Conservation (phyloP, 2,329 filamentous ascomycete genomes). For the Beauveria medogensis region DNA sequence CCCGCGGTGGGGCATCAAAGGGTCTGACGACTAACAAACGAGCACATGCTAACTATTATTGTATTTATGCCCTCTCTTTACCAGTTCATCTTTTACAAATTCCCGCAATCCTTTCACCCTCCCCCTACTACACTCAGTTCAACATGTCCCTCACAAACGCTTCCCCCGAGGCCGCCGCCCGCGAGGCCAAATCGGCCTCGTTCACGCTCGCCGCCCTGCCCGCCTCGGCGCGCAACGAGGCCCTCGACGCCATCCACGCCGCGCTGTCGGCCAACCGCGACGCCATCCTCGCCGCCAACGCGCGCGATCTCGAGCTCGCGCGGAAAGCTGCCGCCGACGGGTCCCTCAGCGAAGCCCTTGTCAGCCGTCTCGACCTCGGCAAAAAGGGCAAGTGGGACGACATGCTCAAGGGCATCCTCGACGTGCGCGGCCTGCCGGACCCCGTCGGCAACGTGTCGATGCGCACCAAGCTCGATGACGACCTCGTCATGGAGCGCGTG, state of each 20-base stretch:
- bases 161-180: slow-evolving; percentile 68
- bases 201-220: slow-evolving; percentile 75
- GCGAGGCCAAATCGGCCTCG: slow-evolving; percentile 71
- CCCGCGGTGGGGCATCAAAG: slow-evolving; percentile 6
- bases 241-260: slow-evolving; percentile 72
- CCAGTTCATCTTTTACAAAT: neutral
- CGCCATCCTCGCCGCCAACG: slow-evolving; percentile 79
- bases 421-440: slow-evolving; percentile 77
- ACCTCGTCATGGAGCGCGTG: slow-evolving; percentile 75
- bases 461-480: slow-evolving; percentile 78
- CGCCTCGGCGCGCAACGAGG: slow-evolving; percentile 68
- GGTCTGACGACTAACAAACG: neutral
- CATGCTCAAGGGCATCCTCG: slow-evolving; percentile 90
- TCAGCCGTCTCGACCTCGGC: slow-evolving; percentile 80
- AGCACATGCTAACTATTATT: neutral
- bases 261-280: slow-evolving; percentile 64
- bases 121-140: neutral
- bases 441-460: slow-evolving; percentile 83
- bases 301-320: slow-evolving; percentile 69
- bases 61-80: neutral
- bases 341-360: slow-evolving; percentile 68
- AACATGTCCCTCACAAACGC: slow-evolving; percentile 88
- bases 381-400: slow-evolving; percentile 92
- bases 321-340: slow-evolving; percentile 66
- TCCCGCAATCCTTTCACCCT: neutral